Conservation (phyloP, 1,139 yeast species). For the Yamadazyma dushanensis region DNA sequence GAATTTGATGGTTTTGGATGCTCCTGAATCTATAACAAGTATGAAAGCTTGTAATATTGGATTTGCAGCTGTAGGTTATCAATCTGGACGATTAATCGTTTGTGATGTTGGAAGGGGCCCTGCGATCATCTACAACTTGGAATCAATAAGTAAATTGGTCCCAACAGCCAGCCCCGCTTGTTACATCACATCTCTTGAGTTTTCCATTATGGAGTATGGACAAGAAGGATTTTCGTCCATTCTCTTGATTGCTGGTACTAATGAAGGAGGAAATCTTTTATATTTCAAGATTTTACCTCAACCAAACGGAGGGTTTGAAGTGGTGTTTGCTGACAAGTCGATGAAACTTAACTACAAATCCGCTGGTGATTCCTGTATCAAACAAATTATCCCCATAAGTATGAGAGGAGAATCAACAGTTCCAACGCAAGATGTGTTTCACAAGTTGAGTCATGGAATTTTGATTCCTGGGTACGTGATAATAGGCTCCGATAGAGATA, state of each 20-base stretch:
- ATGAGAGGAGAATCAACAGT: conserved; percentile 61
- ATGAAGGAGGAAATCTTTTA: conserved; percentile 67
- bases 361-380: conserved; percentile 31
- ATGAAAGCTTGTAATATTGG: conserved; percentile 75
- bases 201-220: conserved; percentile 68
- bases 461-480: conserved; percentile 63
- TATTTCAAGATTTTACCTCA: conserved; percentile 71
- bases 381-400: conserved; percentile 58
- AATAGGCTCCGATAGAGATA: conserved; percentile 58
- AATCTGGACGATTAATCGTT: conserved; percentile 70
- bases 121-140: conserved; percentile 61
- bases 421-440: conserved; percentile 63
- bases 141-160: conserved; percentile 40
- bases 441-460: conserved; percentile 61
- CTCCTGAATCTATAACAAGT: conserved; percentile 52
- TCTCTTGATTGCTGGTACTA: conserved; percentile 74
- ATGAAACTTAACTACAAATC: conserved; percentile 39
- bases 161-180: conserved; percentile 36
- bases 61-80: conserved; percentile 80
- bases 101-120: conserved; percentile 83
- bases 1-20: conserved; percentile 39
- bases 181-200: conserved; percentile 63
- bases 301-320: conserved; percentile 66
- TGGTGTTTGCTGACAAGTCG: conserved; percentile 53
- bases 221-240: conserved; percentile 72